A percentile compares a stretch with the other conserved stretches of the same genome.
Conservation (phyloP, 169 alveolate species). For the Cryptosporidium bovis region DNA sequence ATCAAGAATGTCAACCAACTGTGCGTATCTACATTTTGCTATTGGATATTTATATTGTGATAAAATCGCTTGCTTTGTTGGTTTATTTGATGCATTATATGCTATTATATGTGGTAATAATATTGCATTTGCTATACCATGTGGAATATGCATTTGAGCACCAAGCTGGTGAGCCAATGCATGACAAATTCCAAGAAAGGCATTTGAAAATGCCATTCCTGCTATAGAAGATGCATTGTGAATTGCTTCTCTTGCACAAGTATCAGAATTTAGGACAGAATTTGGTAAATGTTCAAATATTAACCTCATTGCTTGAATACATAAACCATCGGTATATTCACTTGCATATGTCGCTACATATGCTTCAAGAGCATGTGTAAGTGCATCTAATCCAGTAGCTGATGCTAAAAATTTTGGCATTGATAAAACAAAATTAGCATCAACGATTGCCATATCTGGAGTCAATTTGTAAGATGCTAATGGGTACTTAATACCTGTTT, state of each 20-base stretch:
- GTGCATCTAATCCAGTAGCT: slow-evolving; percentile 74
- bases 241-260: slow-evolving; percentile 55
- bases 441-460: slow-evolving; percentile 76
- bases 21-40: slow-evolving; percentile 64
- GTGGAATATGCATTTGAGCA: slow-evolving; percentile 74
- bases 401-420: slow-evolving; percentile 76
- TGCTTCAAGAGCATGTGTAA: slow-evolving; percentile 75
- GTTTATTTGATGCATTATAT: slow-evolving; percentile 69
- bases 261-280: slow-evolving; percentile 44
- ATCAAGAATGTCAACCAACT: slow-evolving; percentile 27
- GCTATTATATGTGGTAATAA: slow-evolving; percentile 64
- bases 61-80: slow-evolving; percentile 54
- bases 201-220: slow-evolving; percentile 75
- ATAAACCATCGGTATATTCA: slow-evolving; percentile 71
- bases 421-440: slow-evolving; percentile 71
- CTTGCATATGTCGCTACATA: slow-evolving; percentile 71
- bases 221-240: slow-evolving; percentile 76
- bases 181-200: slow-evolving; percentile 76
- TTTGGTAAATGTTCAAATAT: slow-evolving; percentile 66
- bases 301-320: slow-evolving; percentile 69
- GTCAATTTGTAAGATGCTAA: slow-evolving; percentile 72
- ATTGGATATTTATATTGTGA: slow-evolving; percentile 67
- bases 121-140: slow-evolving; percentile 75
- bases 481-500: slow-evolving; percentile 71
- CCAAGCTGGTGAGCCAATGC: slow-evolving; percentile 75